phyloP scores from a whole-genome alignment of 495 filamentous ascomycete genomes.

The Aspergillus sclerotiicarbonarius region DNA sequence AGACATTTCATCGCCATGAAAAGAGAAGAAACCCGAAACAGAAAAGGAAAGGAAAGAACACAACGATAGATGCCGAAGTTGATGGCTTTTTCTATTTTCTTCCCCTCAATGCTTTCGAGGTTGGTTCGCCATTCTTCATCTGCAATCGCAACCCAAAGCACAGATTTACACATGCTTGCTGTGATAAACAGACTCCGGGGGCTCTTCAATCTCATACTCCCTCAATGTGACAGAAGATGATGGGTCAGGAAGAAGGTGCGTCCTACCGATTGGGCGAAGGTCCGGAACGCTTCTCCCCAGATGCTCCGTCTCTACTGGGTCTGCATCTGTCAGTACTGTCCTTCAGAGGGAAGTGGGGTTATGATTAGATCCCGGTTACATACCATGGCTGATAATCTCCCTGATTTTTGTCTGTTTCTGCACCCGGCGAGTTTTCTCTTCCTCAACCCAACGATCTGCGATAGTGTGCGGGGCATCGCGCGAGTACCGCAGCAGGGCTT shows the following conservation, averaged over 20 bases:
- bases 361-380: conserved; percentile 1
- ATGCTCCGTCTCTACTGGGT: not conserved
- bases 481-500: conserved; percentile 68
- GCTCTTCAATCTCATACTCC: conserved; percentile 44
- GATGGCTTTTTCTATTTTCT: not conserved
- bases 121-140: not conserved
- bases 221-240: conserved; percentile 29
- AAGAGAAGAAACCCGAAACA: too few relatives aligned
- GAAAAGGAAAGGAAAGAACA: not conserved
- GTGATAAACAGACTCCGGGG: conserved; percentile 12
- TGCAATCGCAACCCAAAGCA: too few relatives aligned
- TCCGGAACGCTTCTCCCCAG: conserved; percentile 25
- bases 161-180: conserved; percentile 10
- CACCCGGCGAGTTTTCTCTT: conserved; percentile 53
- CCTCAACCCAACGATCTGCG: conserved; percentile 60
- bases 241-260: conserved; percentile 27
- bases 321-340: not conserved
- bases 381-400: conserved; percentile 37
- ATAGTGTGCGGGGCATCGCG: conserved; percentile 57
- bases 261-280: conserved; percentile 31
- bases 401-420: conserved; percentile 36
- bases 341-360: not conserved
- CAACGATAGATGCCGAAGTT: not conserved
- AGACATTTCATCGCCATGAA: not conserved
- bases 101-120: not conserved